Evolutionary conservation across 2,329 filamentous ascomycete species (phyloP), one percentile per base, ranked within the genome.

Genomic region (Aspergillus pseudonomiae): DNA sequence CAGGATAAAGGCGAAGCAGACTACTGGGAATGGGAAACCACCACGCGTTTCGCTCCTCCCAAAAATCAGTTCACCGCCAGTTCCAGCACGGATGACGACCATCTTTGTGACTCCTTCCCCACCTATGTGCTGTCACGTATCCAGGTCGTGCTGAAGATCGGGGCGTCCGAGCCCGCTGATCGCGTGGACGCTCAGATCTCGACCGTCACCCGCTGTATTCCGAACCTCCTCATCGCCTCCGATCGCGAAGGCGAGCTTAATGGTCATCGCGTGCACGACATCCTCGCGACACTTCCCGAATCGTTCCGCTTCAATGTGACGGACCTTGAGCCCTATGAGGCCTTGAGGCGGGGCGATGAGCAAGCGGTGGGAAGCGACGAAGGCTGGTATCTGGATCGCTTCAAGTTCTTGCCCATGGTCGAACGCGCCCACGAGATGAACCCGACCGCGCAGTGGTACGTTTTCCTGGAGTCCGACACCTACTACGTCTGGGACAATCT

Each of bases 401-500:
- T 82, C 79, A 87, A 87, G 71, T 86, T 86, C 65, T 70, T 87
- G 34, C 83, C 85, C 46, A 84, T 85, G 80, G 75, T 87, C 5
- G 82, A 85, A 63, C 74, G 80, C 32, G 81, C 84, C 0, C 85
- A 83, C 74, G 73, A 77, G 32, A 72, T 75, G 60, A 82, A 81
- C 36, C 81, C 81, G 2, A 73, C 79, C n/a, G 81, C 81, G 53
- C 77, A 83, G 41, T 86, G 85, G 80, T 87, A 85, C 67, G 80
- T 87, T 59, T 85, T 86, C 70, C 81, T 85, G 54, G 85, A 87
- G 67, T 83, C 84, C 3, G 85, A 87, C 69, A 87, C 85, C 56
- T 85, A 80, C 65, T 60, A 82, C 16, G 74, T 78, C 16, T 83
- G 80, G 80, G 72, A 78, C 34, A 81, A 80, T 54, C 61, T 81